These are phyloP conservation scores for Sechiopsis laciniata DNA, from an alignment of 306 rosid species.

Conservation along the genomic window DNA sequence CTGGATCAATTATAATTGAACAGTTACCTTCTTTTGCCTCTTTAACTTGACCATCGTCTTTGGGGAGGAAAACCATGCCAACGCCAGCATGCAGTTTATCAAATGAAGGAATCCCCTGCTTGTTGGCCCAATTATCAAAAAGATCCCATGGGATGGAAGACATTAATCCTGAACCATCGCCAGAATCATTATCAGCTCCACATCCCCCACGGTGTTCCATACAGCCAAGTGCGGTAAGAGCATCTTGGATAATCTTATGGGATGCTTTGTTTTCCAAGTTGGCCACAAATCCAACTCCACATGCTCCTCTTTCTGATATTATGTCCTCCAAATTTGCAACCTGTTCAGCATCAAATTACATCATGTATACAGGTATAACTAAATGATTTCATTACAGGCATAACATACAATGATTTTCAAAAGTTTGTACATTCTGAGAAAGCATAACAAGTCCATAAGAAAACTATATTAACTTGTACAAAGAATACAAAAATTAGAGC, in stretches of 20 bases:
- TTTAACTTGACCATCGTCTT: slow-evolving; percentile 48
- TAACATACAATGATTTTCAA: slow-evolving; percentile 17
- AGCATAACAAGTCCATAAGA: not conserved
- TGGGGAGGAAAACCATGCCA: slow-evolving; percentile 93
- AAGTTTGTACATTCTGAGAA: not conserved
- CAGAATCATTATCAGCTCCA: slow-evolving; percentile 97
- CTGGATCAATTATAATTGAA: slow-evolving; percentile 26
- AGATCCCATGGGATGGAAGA: slow-evolving; percentile 88
- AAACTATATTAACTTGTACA: not conserved
- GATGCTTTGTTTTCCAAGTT: slow-evolving; percentile 81
- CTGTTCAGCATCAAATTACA: slow-evolving; percentile 42
- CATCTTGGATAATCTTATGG: slow-evolving; percentile 68
- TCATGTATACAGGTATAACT: slow-evolving; percentile 18
- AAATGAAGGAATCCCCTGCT: slow-evolving; percentile 77
- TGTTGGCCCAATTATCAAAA: slow-evolving; percentile 70
- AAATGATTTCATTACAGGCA: slow-evolving; percentile 28
- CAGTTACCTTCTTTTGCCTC: slow-evolving; percentile 78
- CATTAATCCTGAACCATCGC: slow-evolving; percentile 97
- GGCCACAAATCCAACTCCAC: slow-evolving; percentile 97
- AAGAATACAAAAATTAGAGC: not conserved
- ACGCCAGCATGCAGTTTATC: slow-evolving; percentile 92
- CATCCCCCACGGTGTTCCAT: slow-evolving; percentile 99
- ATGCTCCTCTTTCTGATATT: slow-evolving; percentile 92
- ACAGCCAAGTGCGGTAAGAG: slow-evolving; percentile 86
- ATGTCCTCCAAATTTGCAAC: slow-evolving; percentile 82